Conservation (phyloP, 164 flowering plant species). For the Berberis vulgaris region DNA sequence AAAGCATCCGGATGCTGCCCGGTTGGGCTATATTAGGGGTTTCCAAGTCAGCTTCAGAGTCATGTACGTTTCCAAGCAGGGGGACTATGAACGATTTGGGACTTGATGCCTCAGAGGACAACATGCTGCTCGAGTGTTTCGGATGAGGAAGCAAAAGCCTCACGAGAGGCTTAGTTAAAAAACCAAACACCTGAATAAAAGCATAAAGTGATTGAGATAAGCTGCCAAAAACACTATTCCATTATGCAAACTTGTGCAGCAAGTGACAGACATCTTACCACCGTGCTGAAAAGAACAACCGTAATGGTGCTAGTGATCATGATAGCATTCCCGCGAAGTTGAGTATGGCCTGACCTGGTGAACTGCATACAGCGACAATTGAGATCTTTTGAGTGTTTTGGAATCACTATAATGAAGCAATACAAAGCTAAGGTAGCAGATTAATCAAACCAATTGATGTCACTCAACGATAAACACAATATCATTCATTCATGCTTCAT, state of each 20-base stretch:
- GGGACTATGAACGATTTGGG: conserved; percentile 64
- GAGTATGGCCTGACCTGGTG: conserved; percentile 58
- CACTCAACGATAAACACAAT: no score
- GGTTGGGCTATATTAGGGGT: conserved; percentile 29
- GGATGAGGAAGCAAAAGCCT: conserved; percentile 47
- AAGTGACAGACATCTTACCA: conserved; percentile 48
- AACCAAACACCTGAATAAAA: conserved; percentile 47
- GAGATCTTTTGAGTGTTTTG: background rate
- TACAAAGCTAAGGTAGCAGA: background rate
- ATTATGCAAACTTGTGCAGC: background rate
- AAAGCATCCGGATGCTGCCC: conserved; percentile 53
- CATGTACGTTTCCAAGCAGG: conserved; percentile 47
- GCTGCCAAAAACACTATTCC: background rate
- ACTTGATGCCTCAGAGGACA: conserved; percentile 41
- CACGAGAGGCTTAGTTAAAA: conserved; percentile 76
- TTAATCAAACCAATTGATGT: no score
- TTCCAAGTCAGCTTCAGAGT: conserved; percentile 28
- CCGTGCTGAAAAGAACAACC: conserved; percentile 89
- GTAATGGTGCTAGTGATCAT: conserved; percentile 96
- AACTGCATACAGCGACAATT: conserved; percentile 45
- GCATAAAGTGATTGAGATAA: background rate
- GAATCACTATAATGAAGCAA: background rate
- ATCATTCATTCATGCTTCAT: no score
- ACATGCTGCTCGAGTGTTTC: conserved; percentile 21
- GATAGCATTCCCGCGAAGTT: conserved; percentile 60